Conservation (phyloP, 1,284 basidiomycete species). For the Cutaneotrichosporon cutaneum region DNA sequence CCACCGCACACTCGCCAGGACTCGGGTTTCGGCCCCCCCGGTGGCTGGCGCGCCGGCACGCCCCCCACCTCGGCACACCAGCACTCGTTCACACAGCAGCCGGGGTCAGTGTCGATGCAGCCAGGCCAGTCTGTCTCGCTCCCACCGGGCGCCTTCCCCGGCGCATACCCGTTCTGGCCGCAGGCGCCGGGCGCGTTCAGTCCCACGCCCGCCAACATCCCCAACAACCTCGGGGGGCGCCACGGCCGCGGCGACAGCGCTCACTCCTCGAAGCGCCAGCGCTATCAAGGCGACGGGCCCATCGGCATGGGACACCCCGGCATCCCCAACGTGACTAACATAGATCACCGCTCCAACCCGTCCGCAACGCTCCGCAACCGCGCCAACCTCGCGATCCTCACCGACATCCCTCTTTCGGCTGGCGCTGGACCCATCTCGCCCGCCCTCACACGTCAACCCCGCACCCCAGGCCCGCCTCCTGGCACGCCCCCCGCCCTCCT, state of each 20-base stretch:
- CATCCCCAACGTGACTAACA: constrained; percentile 1
- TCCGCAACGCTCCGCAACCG: constrained; percentile 5
- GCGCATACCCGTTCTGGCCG: constrained; percentile 18
- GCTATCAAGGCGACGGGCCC: constrained; percentile 5
- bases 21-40: constrained; percentile 8
- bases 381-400: constrained; percentile 5
- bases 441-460: neutral
- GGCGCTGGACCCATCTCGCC: neutral
- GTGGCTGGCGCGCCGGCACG: constrained; percentile 3
- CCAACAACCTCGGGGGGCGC: neutral
- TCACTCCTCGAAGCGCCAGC: constrained; percentile 3
- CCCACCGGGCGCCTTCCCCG: constrained; percentile 10
- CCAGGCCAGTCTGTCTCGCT: neutral
- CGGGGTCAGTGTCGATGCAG: neutral
- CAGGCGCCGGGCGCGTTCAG: constrained; percentile 6
- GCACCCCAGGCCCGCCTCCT: constrained; percentile 12
- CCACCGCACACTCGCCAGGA: constrained; percentile 12
- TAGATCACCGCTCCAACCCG: constrained; percentile 7
- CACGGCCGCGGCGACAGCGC: neutral
- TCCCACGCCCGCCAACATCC: neutral
- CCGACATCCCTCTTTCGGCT: neutral
- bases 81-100: constrained; percentile 3
- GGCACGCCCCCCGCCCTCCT: constrained; percentile 15
- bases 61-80: neutral
- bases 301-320: constrained; percentile 2